Percentiles rank a stretch among this genome's conserved stretches.
Conservation (phyloP, 768 basidiomycete species). For the Lentinula guzmanii region DNA sequence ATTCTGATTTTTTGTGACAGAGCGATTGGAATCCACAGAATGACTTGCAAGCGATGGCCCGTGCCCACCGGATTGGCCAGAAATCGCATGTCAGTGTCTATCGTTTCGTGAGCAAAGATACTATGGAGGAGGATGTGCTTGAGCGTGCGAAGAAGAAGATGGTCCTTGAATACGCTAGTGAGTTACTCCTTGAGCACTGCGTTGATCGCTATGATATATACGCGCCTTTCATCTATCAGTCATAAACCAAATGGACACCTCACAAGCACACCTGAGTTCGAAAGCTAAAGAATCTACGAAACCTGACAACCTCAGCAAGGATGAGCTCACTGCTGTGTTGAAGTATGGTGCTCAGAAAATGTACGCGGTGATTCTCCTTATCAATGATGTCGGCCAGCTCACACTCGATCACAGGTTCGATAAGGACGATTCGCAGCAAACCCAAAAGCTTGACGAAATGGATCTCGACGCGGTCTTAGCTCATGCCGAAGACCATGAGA, state of each 20-base stretch:
- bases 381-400: conserved; percentile 6
- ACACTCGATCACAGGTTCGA: conserved; percentile 66
- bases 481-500: conserved; percentile 96
- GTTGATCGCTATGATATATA: conserved; percentile 6
- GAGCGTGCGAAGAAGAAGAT: conserved; percentile 99
- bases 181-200: conserved; percentile 28
- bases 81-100: conserved; percentile 99
- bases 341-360: conserved; percentile 99
- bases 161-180: conserved; percentile 99
- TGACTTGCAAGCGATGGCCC: conserved; percentile 98
- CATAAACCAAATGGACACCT: conserved; percentile 99
- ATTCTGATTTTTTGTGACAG: conserved; percentile 31
- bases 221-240: conserved; percentile 41
- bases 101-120: conserved; percentile 97
- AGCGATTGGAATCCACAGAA: conserved; percentile 99
- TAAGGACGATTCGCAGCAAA: conserved; percentile 90
- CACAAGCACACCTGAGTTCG: conserved; percentile 90
- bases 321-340: conserved; percentile 93
- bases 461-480: conserved; percentile 97
- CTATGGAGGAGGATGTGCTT: conserved; percentile 98
- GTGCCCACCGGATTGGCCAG: conserved; percentile 98
- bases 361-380: conserved; percentile 34
- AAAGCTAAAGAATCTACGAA: conserved; percentile 72
- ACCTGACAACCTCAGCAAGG: conserved; percentile 85
- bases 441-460: conserved; percentile 96